These are phyloP conservation scores for Emmonsiellopsis sp. DNA, from an alignment of 2,329 filamentous ascomycete species.

Conservation along the genomic window DNA sequence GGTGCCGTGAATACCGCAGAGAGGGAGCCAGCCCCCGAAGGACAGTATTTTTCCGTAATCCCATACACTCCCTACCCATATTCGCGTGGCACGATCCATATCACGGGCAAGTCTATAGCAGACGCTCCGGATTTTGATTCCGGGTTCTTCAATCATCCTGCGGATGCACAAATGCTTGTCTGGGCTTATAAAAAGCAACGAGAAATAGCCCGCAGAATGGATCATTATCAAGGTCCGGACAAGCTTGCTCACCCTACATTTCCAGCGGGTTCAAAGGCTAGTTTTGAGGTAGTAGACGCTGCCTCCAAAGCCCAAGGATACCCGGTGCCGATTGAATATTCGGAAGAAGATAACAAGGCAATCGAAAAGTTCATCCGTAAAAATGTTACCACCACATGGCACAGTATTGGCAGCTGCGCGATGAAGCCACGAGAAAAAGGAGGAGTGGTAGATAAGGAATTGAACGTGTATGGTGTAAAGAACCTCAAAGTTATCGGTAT, in stretches of 20 bases:
- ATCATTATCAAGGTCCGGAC: slow-evolving; percentile 40
- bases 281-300: slow-evolving; percentile 13
- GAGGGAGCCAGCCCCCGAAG: slow-evolving; percentile 24
- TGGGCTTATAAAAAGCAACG: slow-evolving; percentile 60
- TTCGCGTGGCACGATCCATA: slow-evolving; percentile 54
- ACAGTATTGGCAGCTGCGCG: slow-evolving; percentile 37
- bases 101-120: slow-evolving; percentile 33
- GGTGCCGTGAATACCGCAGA: slow-evolving; percentile 17
- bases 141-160: slow-evolving; percentile 47
- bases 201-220: slow-evolving; percentile 50
- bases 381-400: slow-evolving; percentile 35
- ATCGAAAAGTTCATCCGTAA: slow-evolving; percentile 38
- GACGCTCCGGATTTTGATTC: slow-evolving; percentile 47
- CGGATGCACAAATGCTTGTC: slow-evolving; percentile 50
- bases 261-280: slow-evolving; percentile 38
- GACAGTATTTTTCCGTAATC: slow-evolving; percentile 46
- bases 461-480: slow-evolving; percentile 23
- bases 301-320: slow-evolving; percentile 16
- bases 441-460: slow-evolving; percentile 10
- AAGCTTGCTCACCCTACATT: slow-evolving; percentile 29
- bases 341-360: slow-evolving; percentile 39
- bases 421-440: slow-evolving; percentile 24
- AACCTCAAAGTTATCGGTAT: slow-evolving; percentile 29
- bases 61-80: slow-evolving; percentile 52
- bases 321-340: slow-evolving; percentile 38